Conservation (phyloP, 257 asterid genomes). For the Solanum lycopersicoides region DNA sequence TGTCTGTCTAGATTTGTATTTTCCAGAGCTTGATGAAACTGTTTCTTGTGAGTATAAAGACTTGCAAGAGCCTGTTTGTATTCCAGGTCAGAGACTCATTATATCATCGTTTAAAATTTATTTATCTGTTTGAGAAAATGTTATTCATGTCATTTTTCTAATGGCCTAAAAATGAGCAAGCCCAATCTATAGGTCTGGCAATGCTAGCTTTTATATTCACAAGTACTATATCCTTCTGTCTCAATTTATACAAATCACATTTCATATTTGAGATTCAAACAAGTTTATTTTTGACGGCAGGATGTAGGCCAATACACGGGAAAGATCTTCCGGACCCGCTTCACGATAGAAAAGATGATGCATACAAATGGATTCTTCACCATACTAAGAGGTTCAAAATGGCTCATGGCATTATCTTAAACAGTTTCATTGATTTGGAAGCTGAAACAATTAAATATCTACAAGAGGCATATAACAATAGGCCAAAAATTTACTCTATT, state of each 20-base stretch:
- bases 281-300: not conserved
- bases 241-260: not conserved
- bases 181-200: too few relatives aligned
- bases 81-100: not conserved
- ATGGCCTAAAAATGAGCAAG: too few relatives aligned
- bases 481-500: conserved; percentile 2
- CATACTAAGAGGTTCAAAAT: not conserved
- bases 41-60: not conserved
- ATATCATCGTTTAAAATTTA: too few relatives aligned
- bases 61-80: not conserved
- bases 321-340: conserved; percentile 11
- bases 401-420: conserved; percentile 16
- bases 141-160: too few relatives aligned
- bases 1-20: conserved; percentile 5
- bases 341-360: conserved; percentile 8
- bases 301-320: conserved; percentile 2
- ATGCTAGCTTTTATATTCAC: too few relatives aligned
- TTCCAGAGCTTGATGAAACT: conserved; percentile 2
- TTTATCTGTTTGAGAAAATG: too few relatives aligned
- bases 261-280: too few relatives aligned
- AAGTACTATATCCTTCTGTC: too few relatives aligned
- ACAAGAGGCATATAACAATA: not conserved
- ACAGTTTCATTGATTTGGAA: conserved; percentile 14
- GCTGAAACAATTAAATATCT: not conserved
- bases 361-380: conserved; percentile 8